Conservation (phyloP, 768 basidiomycete genomes). For the Sporobolomyces pararoseus region DNA sequence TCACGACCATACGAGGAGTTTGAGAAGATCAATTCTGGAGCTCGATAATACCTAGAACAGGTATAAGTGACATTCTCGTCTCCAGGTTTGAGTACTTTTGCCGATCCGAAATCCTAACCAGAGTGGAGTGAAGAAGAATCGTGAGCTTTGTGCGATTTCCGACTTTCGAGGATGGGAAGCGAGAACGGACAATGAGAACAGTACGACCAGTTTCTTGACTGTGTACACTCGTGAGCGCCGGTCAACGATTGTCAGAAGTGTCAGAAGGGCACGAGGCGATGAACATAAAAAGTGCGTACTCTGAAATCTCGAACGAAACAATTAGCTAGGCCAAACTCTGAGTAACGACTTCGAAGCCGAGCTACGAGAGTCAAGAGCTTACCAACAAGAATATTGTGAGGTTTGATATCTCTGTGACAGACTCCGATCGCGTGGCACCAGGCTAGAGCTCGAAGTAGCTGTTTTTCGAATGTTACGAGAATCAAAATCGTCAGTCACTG, state of each 20-base stretch:
- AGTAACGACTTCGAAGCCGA: background rate
- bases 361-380: background rate
- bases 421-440: slow-evolving; percentile 94
- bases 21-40: slow-evolving; percentile 97
- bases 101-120: slow-evolving; percentile 86
- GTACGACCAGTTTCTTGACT: background rate
- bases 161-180: background rate
- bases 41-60: slow-evolving; percentile 92
- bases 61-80: slow-evolving; percentile 99
- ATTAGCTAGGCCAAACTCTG: too few species aligned
- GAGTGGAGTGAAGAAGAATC: background rate
- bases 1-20: slow-evolving; percentile 98
- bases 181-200: background rate
- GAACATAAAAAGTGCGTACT: too few species aligned
- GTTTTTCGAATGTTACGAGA: slow-evolving; percentile 46
- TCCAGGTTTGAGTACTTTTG: slow-evolving; percentile 93
- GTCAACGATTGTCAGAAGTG: too few species aligned
- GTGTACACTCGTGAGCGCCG: background rate
- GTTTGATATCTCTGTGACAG: slow-evolving; percentile 99
- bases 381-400: slow-evolving; percentile 89
- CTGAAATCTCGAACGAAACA: too few species aligned
- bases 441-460: slow-evolving; percentile 90
- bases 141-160: background rate
- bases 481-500: background rate
- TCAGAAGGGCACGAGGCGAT: background rate